phyloP scores from a whole-genome alignment of 2,329 filamentous ascomycete genomes.

The Laburnicola sp. region DNA sequence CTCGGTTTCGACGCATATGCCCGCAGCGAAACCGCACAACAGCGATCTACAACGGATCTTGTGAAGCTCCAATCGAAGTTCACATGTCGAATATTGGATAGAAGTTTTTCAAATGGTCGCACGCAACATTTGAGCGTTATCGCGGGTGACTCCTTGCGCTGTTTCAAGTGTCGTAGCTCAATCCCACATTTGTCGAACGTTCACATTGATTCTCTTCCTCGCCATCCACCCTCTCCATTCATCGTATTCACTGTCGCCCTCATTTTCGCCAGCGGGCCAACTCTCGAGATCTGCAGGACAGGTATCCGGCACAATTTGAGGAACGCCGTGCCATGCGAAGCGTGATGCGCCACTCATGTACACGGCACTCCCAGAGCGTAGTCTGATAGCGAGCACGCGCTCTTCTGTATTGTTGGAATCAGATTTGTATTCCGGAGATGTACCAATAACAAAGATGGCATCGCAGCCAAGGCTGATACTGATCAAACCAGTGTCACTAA shows the following conservation, averaged over 20 bases:
- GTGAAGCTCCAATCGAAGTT: too few species aligned
- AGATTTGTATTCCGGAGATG: not conserved
- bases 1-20: too few species aligned
- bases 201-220: constrained; percentile 85
- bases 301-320: constrained; percentile 77
- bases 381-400: constrained; percentile 30
- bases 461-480: constrained; percentile 91
- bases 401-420: constrained; percentile 14
- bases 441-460: constrained; percentile 80
- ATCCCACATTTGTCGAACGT: constrained; percentile 84
- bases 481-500: constrained; percentile 74
- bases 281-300: constrained; percentile 74
- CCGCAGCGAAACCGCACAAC: too few species aligned
- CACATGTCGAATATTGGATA: too few species aligned
- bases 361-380: constrained; percentile 84
- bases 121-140: too few species aligned
- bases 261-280: constrained; percentile 65
- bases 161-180: constrained; percentile 1
- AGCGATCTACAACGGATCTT: too few species aligned
- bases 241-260: constrained; percentile 53
- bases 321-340: constrained; percentile 94
- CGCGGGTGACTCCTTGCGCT: too few species aligned
- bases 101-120: too few species aligned
- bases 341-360: constrained; percentile 83
- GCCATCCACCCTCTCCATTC: constrained; percentile 86